Conservation (phyloP, 78 protist species). For the Protostelium mycophagum region DNA sequence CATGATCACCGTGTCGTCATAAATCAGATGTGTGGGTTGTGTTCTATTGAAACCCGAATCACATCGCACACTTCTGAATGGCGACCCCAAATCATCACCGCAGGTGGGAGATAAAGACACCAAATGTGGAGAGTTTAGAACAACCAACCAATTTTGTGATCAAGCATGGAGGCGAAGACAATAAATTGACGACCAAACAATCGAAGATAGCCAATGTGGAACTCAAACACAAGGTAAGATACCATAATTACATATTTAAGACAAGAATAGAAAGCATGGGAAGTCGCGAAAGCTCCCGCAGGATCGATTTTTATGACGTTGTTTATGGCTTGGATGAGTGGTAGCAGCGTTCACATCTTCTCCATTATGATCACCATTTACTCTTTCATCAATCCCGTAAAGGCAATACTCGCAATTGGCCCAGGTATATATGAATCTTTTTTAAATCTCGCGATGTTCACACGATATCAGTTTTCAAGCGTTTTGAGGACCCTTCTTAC, state of each 20-base stretch:
- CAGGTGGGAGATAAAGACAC: not conserved
- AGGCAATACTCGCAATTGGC: constrained; percentile 40
- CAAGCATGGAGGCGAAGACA: not conserved
- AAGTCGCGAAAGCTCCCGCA: constrained; percentile 51
- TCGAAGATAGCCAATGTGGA: not conserved
- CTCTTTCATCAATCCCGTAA: constrained; percentile 45
- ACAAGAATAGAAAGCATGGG: constrained; percentile 43
- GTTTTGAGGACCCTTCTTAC: constrained; percentile 21
- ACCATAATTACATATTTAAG: not conserved
- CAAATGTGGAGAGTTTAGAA: not conserved
- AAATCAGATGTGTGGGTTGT: not conserved
- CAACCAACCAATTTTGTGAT: not conserved
- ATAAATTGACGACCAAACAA: not conserved
- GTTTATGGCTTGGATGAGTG: constrained; percentile 56
- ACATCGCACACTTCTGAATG: not conserved
- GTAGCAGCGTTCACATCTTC: constrained; percentile 50
- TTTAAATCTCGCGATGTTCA: no score
- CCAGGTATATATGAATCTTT: no score
- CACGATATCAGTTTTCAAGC: constrained; percentile 12
- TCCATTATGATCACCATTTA: constrained; percentile 46
- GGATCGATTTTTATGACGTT: constrained; percentile 51
- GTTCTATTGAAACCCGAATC: not conserved
- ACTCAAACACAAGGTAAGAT: not conserved
- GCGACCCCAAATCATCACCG: not conserved
- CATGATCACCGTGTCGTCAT: not conserved